These are phyloP conservation scores for Auricularia cornea DNA, from an alignment of 768 basidiomycete genomes.

Conservation along the genomic window DNA sequence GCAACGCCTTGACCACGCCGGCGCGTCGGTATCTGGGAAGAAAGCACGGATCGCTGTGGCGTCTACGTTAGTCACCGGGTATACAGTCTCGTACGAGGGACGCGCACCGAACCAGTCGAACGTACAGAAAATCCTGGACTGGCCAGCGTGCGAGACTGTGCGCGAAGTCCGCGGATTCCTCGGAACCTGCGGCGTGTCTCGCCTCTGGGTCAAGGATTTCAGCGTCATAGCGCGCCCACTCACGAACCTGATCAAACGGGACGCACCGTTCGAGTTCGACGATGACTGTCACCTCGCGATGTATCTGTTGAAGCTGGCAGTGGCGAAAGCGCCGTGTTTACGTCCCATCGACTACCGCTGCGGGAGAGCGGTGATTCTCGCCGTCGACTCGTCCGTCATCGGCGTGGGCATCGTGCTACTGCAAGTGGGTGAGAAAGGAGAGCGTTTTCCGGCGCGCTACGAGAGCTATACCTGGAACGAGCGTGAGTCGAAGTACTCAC, in stretches of 20 bases:
- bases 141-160: constrained; percentile 11
- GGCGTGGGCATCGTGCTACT: constrained; percentile 19
- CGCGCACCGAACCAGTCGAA: constrained; percentile 19
- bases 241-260: constrained; percentile 13
- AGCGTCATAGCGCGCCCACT: constrained; percentile 12
- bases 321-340: constrained; percentile 20
- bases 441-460: constrained; percentile 23
- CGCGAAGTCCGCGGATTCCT: constrained; percentile 20
- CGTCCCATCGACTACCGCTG: constrained; percentile 26
- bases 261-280: constrained; percentile 24
- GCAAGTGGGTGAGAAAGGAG: constrained; percentile 15
- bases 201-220: constrained; percentile 17
- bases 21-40: too few species aligned
- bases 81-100: constrained; percentile 30
- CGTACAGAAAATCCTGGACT: constrained; percentile 17
- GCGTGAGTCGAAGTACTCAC: constrained; percentile 12
- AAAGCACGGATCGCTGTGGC: constrained; percentile 19
- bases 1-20: too few species aligned
- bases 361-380: constrained; percentile 11
- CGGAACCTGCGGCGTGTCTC: constrained; percentile 15
- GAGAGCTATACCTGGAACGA: constrained; percentile 31
- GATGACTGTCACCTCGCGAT: constrained; percentile 19
- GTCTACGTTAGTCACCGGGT: constrained; percentile 27
- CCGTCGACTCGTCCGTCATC: constrained; percentile 18
- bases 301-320: constrained; percentile 20